These are phyloP conservation scores for Penicillium sp. DNA, from an alignment of 2,329 filamentous ascomycete genomes.

Conservation along the genomic window DNA sequence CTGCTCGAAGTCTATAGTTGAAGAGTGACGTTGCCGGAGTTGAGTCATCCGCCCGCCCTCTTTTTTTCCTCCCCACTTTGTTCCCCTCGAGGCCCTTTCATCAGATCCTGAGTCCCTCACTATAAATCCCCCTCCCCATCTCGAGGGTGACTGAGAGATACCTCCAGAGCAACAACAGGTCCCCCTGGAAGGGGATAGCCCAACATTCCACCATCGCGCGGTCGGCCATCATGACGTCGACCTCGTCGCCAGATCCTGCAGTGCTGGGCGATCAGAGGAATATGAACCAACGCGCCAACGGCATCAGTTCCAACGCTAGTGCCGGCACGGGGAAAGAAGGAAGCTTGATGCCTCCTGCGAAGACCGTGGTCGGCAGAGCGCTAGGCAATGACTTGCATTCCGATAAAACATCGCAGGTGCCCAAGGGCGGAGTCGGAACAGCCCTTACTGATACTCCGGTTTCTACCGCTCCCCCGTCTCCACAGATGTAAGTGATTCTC, in stretches of 20 bases:
- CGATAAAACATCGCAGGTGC: conserved; percentile 39
- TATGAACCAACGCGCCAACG: conserved; percentile 25
- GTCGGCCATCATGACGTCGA: conserved; percentile 54
- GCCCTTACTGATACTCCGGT: conserved; percentile 66
- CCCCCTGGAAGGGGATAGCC: conserved; percentile 37
- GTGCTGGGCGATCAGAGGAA: conserved; percentile 24
- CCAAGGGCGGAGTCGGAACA: conserved; percentile 54
- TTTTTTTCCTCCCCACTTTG: conserved; percentile 6
- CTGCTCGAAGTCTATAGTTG: neutral
- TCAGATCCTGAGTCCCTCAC: neutral
- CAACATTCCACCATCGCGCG: conserved; percentile 56
- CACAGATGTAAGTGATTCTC: conserved; percentile 59
- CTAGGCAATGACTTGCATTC: conserved; percentile 47
- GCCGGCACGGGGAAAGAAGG: conserved; percentile 35
- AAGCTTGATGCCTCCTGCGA: conserved; percentile 41
- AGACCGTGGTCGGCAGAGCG: conserved; percentile 47
- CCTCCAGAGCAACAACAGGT: no score
- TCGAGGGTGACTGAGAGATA: no score
- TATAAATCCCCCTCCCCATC: neutral
- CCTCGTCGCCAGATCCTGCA: conserved; percentile 27
- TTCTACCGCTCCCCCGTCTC: conserved; percentile 66
- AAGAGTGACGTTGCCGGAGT: conserved; percentile 17
- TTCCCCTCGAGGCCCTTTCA: neutral
- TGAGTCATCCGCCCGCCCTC: conserved; percentile 16
- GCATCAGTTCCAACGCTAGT: conserved; percentile 25